These are phyloP conservation scores for Chalciporus chontae DNA, from an alignment of 768 basidiomycete species.

Conservation along the genomic window DNA sequence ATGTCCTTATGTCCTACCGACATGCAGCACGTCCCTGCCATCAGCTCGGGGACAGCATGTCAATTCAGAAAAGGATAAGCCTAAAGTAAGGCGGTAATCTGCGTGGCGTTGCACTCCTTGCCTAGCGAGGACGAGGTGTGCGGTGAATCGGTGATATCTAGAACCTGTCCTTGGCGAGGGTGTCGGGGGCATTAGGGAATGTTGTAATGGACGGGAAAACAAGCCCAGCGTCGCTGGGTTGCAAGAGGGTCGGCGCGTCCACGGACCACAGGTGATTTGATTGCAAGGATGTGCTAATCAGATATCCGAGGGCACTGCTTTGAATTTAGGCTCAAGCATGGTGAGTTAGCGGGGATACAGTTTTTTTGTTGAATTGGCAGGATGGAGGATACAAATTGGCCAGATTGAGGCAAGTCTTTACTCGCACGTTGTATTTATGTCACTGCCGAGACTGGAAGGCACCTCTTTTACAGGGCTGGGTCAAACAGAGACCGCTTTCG, in stretches of 20 bases:
- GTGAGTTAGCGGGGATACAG: conserved; percentile 17
- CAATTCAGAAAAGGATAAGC: conserved; percentile 6
- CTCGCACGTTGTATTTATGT: conserved; percentile 36
- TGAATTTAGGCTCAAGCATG: conserved; percentile 32
- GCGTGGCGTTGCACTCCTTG: background rate
- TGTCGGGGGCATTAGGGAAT: conserved; percentile 8
- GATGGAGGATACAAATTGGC: background rate
- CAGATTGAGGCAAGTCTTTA: conserved; percentile 29
- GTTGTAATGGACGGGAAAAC: conserved; percentile 5
- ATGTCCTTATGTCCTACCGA: conserved; percentile 11
- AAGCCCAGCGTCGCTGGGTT: conserved; percentile 26
- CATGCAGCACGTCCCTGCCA: conserved; percentile 13
- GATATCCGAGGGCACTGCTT: conserved; percentile 37
- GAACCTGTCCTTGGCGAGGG: background rate
- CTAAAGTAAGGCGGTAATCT: conserved; percentile 4
- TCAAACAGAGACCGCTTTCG: conserved; percentile 34
- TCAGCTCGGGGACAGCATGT: conserved; percentile 1
- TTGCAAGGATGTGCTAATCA: conserved; percentile 29
- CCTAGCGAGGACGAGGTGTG: no score
- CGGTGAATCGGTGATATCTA: background rate
- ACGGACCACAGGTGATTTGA: conserved; percentile 26
- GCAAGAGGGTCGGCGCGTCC: conserved; percentile 13
- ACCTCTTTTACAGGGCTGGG: conserved; percentile 29
- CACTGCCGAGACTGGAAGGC: conserved; percentile 35
- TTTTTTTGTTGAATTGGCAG: conserved; percentile 2